These are phyloP conservation scores for Paxillus ammoniavirescens DNA, from an alignment of 768 basidiomycete species.

Conservation along the genomic window DNA sequence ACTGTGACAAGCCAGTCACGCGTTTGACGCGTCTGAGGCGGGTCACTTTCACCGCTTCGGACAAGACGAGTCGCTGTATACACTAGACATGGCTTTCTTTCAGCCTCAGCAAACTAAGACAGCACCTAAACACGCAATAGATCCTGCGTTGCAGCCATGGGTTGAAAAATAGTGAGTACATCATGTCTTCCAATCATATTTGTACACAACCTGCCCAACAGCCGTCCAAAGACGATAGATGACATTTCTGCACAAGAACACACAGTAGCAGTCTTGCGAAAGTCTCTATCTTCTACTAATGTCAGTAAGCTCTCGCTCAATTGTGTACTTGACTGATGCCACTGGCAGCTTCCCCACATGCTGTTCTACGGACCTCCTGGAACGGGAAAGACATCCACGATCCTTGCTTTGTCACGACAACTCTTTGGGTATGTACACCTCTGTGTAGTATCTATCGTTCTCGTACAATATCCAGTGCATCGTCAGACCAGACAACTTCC, in stretches of 20 bases:
- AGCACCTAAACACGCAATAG: slow-evolving; percentile 44
- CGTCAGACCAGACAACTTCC: slow-evolving; percentile 90
- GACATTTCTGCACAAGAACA: slow-evolving; percentile 98
- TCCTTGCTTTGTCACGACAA: slow-evolving; percentile 90
- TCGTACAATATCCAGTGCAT: neutral
- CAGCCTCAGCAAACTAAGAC: slow-evolving; percentile 42
- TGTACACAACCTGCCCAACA: slow-evolving; percentile 31
- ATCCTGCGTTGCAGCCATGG: slow-evolving; percentile 83
- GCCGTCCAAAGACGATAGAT: slow-evolving; percentile 96
- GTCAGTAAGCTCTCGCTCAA: slow-evolving; percentile 38
- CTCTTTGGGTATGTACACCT: slow-evolving; percentile 77
- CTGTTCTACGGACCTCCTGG: slow-evolving; percentile 99
- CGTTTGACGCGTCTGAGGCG: slow-evolving; percentile 41
- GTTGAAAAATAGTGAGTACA: slow-evolving; percentile 92
- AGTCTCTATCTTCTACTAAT: slow-evolving; percentile 90
- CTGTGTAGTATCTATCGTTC: neutral
- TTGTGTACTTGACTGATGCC: slow-evolving; percentile 9
- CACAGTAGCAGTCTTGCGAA: slow-evolving; percentile 86
- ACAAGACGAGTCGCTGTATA: neutral
- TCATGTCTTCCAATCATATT: neutral
- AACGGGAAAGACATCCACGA: slow-evolving; percentile 98
- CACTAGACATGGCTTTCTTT: slow-evolving; percentile 65
- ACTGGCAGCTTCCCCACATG: slow-evolving; percentile 92
- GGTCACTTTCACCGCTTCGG: too few species aligned
- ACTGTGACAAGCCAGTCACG: slow-evolving; percentile 42